Percentiles rank a stretch among this genome's conserved stretches.
Evolutionary conservation across 1,284 basidiomycete genomes (phyloP).

Genomic region (Pseudozyma thailandica): DNA sequence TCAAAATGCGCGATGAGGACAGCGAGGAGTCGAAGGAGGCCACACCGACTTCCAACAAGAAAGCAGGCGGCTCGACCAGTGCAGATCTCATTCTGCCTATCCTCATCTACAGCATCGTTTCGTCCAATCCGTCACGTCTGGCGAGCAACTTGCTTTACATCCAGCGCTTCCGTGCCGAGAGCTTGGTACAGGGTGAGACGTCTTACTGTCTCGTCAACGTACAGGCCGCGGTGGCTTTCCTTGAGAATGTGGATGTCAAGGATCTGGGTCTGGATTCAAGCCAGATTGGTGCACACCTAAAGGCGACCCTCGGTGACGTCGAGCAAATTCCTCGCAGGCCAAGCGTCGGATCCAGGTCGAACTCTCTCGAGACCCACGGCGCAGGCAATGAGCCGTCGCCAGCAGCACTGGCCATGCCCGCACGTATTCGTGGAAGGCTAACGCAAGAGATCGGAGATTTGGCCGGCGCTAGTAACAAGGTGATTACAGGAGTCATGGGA

Average conservation of each 20-base stretch:
- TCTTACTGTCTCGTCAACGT: constrained; percentile 92
- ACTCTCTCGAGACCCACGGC: constrained; percentile 59
- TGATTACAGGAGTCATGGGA: constrained; percentile 78
- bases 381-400: background rate
- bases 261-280: constrained; percentile 79
- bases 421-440: constrained; percentile 78
- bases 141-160: constrained; percentile 79
- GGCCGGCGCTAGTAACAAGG: constrained; percentile 67
- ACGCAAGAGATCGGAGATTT: constrained; percentile 85
- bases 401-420: background rate
- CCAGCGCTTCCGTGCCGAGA: constrained; percentile 81
- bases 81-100: constrained; percentile 84
- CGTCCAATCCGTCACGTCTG: constrained; percentile 89
- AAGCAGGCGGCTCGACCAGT: constrained; percentile 13
- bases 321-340: background rate
- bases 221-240: constrained; percentile 90
- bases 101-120: constrained; percentile 89
- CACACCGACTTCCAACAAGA: background rate
- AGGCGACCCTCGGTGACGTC: background rate
- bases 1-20: constrained; percentile 30
- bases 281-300: constrained; percentile 10
- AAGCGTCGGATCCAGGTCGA: background rate
- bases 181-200: constrained; percentile 81
- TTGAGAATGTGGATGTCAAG: constrained; percentile 87
- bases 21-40: constrained; percentile 2